These are phyloP conservation scores for Tetracladium setigerum DNA, from an alignment of 495 filamentous ascomycete species.

Conservation along the genomic window DNA sequence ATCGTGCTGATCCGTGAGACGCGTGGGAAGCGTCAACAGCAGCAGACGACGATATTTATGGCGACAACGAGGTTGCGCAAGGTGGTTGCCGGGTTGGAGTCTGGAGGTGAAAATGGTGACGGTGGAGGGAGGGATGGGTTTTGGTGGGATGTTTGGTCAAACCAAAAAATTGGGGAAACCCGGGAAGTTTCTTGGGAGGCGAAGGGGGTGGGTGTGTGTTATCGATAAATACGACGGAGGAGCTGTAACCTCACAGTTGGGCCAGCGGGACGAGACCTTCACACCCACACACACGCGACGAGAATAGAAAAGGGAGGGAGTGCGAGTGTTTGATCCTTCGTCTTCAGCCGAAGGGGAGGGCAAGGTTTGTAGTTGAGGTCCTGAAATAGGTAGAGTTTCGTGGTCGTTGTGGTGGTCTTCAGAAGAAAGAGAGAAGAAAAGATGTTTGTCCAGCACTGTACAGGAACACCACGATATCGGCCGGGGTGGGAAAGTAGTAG, in stretches of 20 bases:
- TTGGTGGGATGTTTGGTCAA: not conserved
- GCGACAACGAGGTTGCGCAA: not conserved
- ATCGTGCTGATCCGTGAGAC: not conserved
- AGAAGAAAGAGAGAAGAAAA: too few relatives aligned
- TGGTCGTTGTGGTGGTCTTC: too few relatives aligned
- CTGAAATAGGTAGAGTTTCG: too few relatives aligned
- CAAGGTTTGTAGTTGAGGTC: too few relatives aligned
- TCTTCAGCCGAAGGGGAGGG: too few relatives aligned
- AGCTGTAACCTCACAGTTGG: too few relatives aligned
- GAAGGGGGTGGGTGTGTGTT: not conserved
- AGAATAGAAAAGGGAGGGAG: too few relatives aligned
- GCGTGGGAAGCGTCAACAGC: slow-evolving; percentile 4
- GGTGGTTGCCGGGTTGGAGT: not conserved
- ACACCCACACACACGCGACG: not conserved
- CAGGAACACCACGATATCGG: too few relatives aligned
- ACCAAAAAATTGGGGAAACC: slow-evolving; percentile 5
- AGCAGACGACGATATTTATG: slow-evolving; percentile 8
- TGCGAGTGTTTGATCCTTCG: too few relatives aligned
- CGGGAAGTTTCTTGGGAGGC: slow-evolving; percentile 2
- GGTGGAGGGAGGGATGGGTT: slow-evolving; percentile 3
- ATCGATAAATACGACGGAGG: slow-evolving; percentile 7
- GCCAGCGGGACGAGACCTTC: not conserved
- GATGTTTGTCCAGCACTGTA: too few relatives aligned
- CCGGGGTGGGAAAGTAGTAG: too few relatives aligned
- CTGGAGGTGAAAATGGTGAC: not conserved